Conservation (phyloP, 1,284 basidiomycete genomes). For the Blastosporella zonata region DNA sequence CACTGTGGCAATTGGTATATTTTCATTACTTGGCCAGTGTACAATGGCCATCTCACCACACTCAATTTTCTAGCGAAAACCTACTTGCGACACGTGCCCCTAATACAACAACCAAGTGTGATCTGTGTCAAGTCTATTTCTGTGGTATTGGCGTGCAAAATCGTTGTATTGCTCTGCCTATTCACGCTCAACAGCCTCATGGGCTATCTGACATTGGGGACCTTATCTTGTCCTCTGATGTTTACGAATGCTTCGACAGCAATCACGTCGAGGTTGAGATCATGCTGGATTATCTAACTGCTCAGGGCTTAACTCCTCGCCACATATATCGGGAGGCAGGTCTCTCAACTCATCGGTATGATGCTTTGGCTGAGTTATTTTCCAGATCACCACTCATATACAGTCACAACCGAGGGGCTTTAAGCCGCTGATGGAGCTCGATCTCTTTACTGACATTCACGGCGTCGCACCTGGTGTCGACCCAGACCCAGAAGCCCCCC, state of each 20-base stretch:
- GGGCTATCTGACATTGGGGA: conserved; percentile 62
- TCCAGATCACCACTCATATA: conserved; percentile 59
- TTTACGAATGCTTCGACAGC: conserved; percentile 74
- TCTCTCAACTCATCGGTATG: conserved; percentile 2
- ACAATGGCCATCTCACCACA: not conserved
- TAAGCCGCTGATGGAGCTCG: conserved; percentile 59
- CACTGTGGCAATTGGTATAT: conserved; percentile 73
- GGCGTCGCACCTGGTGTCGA: conserved; percentile 50
- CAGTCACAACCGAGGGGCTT: conserved; percentile 61
- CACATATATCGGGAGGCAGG: conserved; percentile 72
- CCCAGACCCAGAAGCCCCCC: conserved; percentile 51
- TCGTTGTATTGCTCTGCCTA: conserved; percentile 59
- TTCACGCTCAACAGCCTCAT: conserved; percentile 64
- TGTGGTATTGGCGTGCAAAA: conserved; percentile 72
- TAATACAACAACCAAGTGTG: conserved; percentile 64
- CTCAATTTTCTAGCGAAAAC: conserved; percentile 52
- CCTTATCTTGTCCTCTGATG: conserved; percentile 65
- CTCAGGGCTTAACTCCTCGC: conserved; percentile 55
- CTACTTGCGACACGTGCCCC: conserved; percentile 67
- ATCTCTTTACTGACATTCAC: conserved; percentile 67
- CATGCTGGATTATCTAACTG: conserved; percentile 71
- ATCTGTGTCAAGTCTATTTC: conserved; percentile 73
- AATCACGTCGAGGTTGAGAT: conserved; percentile 77
- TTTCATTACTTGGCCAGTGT: not conserved
- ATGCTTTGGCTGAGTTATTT: conserved; percentile 3